Base-by-base conservation (phyloP, 177 flowering plant genomes). In the Telopea speciosissima region DNA sequence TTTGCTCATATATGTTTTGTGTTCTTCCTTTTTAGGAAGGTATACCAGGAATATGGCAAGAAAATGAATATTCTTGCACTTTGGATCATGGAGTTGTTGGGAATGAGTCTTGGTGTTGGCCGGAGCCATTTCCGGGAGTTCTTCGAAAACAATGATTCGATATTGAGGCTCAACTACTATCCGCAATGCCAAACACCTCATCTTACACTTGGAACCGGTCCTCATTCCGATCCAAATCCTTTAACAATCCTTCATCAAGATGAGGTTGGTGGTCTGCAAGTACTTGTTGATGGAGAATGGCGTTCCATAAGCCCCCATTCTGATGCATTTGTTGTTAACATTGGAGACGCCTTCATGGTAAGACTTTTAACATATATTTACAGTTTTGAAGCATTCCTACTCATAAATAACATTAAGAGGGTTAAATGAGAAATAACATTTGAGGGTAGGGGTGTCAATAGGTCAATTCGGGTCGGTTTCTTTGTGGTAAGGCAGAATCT, bases 181-280 rank as follows among this genome's bases (percentile, higher is more conserved):
- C 84, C 84, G 1, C 75, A 72, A n/a, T 81, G 84, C 68, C 75
- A 71, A 40, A 79, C 73, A 59, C 77, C 82, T 3, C 79, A 79
- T 16, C 68, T 63, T 3, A 74, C 77, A 7, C 75, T 81, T 2
- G 84, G 84, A 13, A 81, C 84, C 1, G 84, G 84, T 7, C 84
- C 84, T 22, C 84, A 79, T 52, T 79, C 80, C 61, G 84, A 81
- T 67, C 84, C 84, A 4, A 5, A 79, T 79, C 42, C 84, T 79
- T 58, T 80, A 81, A n/a, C n/a, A n/a, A n/a, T n/a, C n/a, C n/a
- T n/a, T n/a, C n/a, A n/a, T n/a, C n/a, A n/a, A n/a, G n/a, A n/a
- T n/a, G n/a, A n/a, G n/a, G n/a, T n/a, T n/a, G n/a, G n/a, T n/a
- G n/a, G n/a, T n/a, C n/a, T n/a, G n/a, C n/a, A n/a, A n/a, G n/a